Percentiles rank a stretch among this genome's conserved stretches.
These are phyloP conservation scores for Colletotrichum eremochloae DNA, from an alignment of 2,329 filamentous ascomycete species.

Conservation along the genomic window DNA sequence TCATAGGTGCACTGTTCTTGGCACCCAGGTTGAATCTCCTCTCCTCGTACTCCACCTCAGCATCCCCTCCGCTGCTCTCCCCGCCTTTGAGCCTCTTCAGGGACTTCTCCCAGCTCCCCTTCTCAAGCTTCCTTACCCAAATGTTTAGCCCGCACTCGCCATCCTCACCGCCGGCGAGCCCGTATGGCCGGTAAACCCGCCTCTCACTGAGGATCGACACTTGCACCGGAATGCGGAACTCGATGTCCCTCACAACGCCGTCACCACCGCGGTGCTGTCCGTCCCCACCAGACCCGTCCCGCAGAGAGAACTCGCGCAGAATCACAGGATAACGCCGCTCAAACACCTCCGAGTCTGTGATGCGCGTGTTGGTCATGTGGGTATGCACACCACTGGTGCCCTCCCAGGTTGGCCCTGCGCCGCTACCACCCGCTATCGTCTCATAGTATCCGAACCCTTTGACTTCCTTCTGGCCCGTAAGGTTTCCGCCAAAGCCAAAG, in stretches of 20 bases:
- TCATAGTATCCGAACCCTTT: constrained; percentile 68
- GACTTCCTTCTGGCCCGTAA: constrained; percentile 53
- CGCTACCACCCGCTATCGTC: constrained; percentile 74
- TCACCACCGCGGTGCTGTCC: constrained; percentile 79
- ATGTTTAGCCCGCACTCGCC: constrained; percentile 85
- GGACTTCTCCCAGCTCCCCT: constrained; percentile 63
- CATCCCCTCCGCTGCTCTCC: constrained; percentile 47
- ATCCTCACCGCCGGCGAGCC: constrained; percentile 85
- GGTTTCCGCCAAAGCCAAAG: constrained; percentile 76
- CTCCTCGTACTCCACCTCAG: constrained; percentile 65
- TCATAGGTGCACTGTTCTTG: constrained; percentile 85
- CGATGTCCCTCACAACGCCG: constrained; percentile 82
- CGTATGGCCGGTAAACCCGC: constrained; percentile 83
- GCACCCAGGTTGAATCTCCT: constrained; percentile 79
- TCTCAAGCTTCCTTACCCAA: constrained; percentile 83
- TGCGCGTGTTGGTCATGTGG: constrained; percentile 83
- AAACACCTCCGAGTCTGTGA: constrained; percentile 67
- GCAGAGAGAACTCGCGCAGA: constrained; percentile 76
- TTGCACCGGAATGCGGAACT: constrained; percentile 82
- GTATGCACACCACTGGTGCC: constrained; percentile 60
- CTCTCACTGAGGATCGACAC: constrained; percentile 83
- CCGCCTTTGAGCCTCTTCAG: constrained; percentile 53
- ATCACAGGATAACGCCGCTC: constrained; percentile 76
- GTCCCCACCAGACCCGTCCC: constrained; percentile 72
- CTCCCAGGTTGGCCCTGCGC: constrained; percentile 71